Conservation (phyloP, 805 yeast genomes). For the Kurtzmaniella fragi region DNA sequence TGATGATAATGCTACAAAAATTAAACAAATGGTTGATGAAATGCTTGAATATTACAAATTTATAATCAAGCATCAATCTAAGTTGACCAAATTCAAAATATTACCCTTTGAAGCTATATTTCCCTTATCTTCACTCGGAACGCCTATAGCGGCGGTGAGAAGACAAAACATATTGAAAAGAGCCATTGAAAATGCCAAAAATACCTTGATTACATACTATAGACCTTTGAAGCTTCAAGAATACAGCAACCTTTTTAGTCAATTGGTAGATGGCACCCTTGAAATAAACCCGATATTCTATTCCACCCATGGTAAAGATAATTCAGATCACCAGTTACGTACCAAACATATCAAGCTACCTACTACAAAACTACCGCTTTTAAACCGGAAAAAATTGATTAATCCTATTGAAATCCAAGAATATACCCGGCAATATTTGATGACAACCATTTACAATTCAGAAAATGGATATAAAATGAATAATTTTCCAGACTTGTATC, state of each 20-base stretch:
- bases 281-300: slow-evolving; percentile 1
- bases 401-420: too few relatives aligned
- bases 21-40: slow-evolving; percentile 8
- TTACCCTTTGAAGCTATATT: slow-evolving; percentile 27
- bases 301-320: too few relatives aligned
- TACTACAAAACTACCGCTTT: not conserved
- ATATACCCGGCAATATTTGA: too few relatives aligned
- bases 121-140: slow-evolving; percentile 24
- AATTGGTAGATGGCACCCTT: not conserved
- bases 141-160: slow-evolving; percentile 23
- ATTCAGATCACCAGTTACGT: too few relatives aligned
- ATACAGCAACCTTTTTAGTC: not conserved
- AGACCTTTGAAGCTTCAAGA: slow-evolving; percentile 17
- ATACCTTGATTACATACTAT: slow-evolving; percentile 8
- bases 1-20: not conserved
- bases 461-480: too few relatives aligned
- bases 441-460: too few relatives aligned
- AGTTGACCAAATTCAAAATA: slow-evolving; percentile 19
- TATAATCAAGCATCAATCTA: slow-evolving; percentile 12
- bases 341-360: too few relatives aligned
- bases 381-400: not conserved
- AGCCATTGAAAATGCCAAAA: slow-evolving; percentile 19
- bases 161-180: slow-evolving; percentile 21
- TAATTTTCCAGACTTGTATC: too few relatives aligned
- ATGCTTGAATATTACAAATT: slow-evolving; percentile 12